A percentile compares a stretch with the other conserved stretches of the same genome.
Conservation (phyloP, 148 eudicot genomes). For the Chenopodium album region DNA sequence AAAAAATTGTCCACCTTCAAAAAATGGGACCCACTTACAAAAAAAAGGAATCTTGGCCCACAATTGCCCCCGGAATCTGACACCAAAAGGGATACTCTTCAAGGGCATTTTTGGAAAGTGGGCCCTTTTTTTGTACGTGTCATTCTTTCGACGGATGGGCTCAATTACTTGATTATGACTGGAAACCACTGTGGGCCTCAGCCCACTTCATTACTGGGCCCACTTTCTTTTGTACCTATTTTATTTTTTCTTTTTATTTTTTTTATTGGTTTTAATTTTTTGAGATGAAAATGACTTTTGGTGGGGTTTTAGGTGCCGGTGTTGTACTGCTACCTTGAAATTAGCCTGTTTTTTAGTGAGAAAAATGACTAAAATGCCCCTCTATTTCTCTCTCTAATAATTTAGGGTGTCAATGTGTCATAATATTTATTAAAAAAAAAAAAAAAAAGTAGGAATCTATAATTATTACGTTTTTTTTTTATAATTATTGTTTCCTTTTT, state of each 20-base stretch:
- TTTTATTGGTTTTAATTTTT: background rate
- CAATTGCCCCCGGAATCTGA: conserved; percentile 34
- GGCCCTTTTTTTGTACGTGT: conserved; percentile 14
- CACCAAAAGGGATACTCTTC: conserved; percentile 23
- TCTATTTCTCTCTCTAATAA: conserved; percentile 11
- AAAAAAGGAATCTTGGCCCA: conserved; percentile 31
- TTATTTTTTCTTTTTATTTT: background rate
- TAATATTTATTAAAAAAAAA: too few relatives aligned
- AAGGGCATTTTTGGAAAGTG: conserved; percentile 21
- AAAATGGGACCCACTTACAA: conserved; percentile 35
- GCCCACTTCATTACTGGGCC: conserved; percentile 33
- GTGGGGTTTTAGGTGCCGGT: conserved; percentile 2
- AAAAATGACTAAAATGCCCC: conserved; percentile 17
- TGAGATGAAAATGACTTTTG: conserved; percentile 9
- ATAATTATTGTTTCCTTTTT: background rate
- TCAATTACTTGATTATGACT: conserved; percentile 27
- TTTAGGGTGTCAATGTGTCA: conserved; percentile 13
- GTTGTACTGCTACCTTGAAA: background rate
- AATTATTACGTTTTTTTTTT: background rate
- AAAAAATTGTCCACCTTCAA: conserved; percentile 36
- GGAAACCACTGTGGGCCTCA: conserved; percentile 24
- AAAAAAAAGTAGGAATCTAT: conserved; percentile 20
- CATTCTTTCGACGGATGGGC: conserved; percentile 25
- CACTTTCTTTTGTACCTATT: background rate
- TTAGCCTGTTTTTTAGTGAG: background rate